Base-by-base conservation (phyloP, 208 protist genomes). In the Leishmania martiniquensis region DNA sequence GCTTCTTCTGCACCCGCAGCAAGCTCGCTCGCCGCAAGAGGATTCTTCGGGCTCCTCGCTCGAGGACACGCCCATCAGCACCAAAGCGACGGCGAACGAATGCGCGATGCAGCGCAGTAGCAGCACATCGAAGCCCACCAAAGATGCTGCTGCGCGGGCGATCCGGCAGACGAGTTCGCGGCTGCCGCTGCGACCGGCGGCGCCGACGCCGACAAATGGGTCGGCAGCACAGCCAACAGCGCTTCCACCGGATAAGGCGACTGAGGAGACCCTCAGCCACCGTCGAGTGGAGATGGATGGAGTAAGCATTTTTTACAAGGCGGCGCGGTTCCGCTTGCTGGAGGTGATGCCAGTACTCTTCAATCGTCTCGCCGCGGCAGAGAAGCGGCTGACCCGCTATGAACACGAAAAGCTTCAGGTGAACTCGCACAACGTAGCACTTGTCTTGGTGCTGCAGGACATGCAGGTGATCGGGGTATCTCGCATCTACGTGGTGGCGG, bases 361-460 rank as follows among this genome's bases (percentile, higher is more conserved):
- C 82, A 97, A 97, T 78, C 72, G 85, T 42, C 52, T 96, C 37
- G 94, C 91, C n/a, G 62, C 70, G 37, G 73, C 72, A 37, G 91
- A 97, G 71, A 69, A 71, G 13, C 68, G 57, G 2, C 88, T 97
- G 42, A 92, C 85, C 12, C 47, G 76, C 49, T 85, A 84, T 25
- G 92, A 97, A 82, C 89, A 87, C 39, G 87, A 88, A 45, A 87
- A 87, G 62, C 81, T 97, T 45, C 85, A 88, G 78, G 85, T 87
- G 69, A 83, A 87, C 44, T 91, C 92, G 34, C 94, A 97, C 82
- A 97, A 97, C 82, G 94, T 97, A 20, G 89, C 89, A 15, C 84
- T 96, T 4, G 71, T 97, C n/a, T 72, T 78, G 34, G 92, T 95
- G 25, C 85, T 97, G 66, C 83, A 82, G 54, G 94, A 97, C 79